Percentiles rank a stretch among this genome's conserved stretches.
These are phyloP conservation scores for Xylaria multiplex DNA, from an alignment of 2,329 filamentous ascomycete genomes.

Conservation along the genomic window DNA sequence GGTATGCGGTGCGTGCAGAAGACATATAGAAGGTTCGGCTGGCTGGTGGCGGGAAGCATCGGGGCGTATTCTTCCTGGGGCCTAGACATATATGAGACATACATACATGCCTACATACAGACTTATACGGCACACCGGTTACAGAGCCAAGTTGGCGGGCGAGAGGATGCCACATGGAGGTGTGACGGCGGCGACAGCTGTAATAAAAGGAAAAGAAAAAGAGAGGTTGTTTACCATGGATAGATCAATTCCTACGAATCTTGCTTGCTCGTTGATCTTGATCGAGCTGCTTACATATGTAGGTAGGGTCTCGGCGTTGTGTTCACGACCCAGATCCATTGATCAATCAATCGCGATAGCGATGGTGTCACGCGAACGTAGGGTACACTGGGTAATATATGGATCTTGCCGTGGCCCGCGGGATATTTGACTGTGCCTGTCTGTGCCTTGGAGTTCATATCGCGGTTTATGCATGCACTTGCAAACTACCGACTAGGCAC, in stretches of 20 bases:
- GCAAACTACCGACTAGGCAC: not conserved
- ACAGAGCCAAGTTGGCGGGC: not conserved
- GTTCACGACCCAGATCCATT: not conserved
- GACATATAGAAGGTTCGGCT: too few relatives aligned
- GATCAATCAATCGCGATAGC: not conserved
- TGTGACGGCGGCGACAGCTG: not conserved
- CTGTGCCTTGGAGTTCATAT: constrained; percentile 18
- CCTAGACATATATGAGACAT: constrained; percentile 10
- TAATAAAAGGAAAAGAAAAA: not conserved
- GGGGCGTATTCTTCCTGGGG: constrained; percentile 17
- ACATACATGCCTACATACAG: not conserved
- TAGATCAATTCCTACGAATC: not conserved
- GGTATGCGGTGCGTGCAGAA: too few relatives aligned
- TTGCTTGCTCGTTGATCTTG: not conserved
- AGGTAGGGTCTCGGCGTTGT: not conserved
- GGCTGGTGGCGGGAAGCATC: not conserved
- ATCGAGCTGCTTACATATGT: not conserved
- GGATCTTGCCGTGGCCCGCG: constrained; percentile 11
- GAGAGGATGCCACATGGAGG: not conserved
- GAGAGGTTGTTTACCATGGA: not conserved
- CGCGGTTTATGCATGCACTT: constrained; percentile 16
- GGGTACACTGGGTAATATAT: not conserved
- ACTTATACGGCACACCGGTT: constrained; percentile 16
- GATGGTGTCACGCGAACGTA: constrained; percentile 5
- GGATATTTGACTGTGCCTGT: not conserved